Evolutionary conservation across 176 grass and related monocot genomes (phyloP).

Genomic region (Oryza meridionalis): DNA sequence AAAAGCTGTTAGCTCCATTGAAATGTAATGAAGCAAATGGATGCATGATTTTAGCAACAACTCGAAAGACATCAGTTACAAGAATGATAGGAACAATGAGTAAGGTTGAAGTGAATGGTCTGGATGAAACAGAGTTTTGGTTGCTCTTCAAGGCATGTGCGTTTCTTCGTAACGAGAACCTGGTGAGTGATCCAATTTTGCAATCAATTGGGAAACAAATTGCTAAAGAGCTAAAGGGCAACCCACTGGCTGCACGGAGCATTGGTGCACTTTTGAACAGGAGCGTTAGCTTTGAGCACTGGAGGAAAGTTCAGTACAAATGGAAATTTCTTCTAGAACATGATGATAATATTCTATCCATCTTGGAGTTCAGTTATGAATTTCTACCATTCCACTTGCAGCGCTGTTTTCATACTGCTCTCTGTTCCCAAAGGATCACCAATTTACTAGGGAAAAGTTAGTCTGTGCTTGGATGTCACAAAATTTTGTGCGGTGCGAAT

Average conservation of each 20-base stretch:
- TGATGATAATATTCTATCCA: background rate
- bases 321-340: background rate
- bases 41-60: slow-evolving; percentile 40
- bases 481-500: too few relatives aligned
- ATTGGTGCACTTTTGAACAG: slow-evolving; percentile 5
- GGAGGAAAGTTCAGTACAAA: background rate
- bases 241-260: slow-evolving; percentile 29
- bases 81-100: slow-evolving; percentile 22
- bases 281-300: background rate
- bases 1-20: slow-evolving; percentile 30
- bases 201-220: background rate
- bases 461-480: too few relatives aligned
- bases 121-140: slow-evolving; percentile 44
- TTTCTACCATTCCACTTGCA: slow-evolving; percentile 5
- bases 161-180: slow-evolving; percentile 39
- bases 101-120: slow-evolving; percentile 1
- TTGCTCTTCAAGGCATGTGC: slow-evolving; percentile 47
- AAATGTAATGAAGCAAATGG: background rate
- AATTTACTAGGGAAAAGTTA: too few relatives aligned
- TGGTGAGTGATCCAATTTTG: background rate
- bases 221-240: background rate
- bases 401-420: slow-evolving; percentile 24
- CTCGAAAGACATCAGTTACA: slow-evolving; percentile 17
- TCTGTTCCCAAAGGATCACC: slow-evolving; percentile 6
- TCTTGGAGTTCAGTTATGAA: slow-evolving; percentile 36